Evolutionary conservation across 1,284 basidiomycete species (phyloP).

Genomic region (Apiotrichum sp.): DNA sequence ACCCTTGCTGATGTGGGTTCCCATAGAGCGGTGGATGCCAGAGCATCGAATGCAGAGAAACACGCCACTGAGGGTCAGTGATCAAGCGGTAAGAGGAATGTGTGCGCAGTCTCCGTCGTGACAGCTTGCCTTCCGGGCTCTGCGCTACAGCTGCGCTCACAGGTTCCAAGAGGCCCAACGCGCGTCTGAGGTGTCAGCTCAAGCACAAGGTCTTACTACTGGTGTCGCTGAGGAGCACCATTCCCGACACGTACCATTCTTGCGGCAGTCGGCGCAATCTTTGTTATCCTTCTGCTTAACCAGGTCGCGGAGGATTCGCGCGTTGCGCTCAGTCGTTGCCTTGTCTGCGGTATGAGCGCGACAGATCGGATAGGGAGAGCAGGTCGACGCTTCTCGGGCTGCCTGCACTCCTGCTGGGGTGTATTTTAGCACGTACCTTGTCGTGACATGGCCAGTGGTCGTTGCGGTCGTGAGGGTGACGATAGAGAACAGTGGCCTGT

Average conservation of each 20-base stretch:
- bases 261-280: slow-evolving; percentile 86
- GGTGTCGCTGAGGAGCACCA: too few species aligned
- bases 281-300: slow-evolving; percentile 89
- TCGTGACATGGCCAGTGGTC: slow-evolving; percentile 24
- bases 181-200: slow-evolving; percentile 59
- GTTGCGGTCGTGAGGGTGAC: neutral
- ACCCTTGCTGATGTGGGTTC: slow-evolving; percentile 87
- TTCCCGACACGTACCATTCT: slow-evolving; percentile 60
- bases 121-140: neutral
- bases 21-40: slow-evolving; percentile 97
- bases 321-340: slow-evolving; percentile 69
- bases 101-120: too few species aligned
- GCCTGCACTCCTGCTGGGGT: neutral
- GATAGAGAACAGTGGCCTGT: neutral
- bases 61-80: slow-evolving; percentile 59
- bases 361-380: too few species aligned
- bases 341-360: slow-evolving; percentile 54
- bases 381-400: too few species aligned
- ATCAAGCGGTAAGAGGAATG: too few species aligned
- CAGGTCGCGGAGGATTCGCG: slow-evolving; percentile 71
- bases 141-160: slow-evolving; percentile 43
- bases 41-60: slow-evolving; percentile 96
- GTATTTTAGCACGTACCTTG: slow-evolving; percentile 22
- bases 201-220: neutral
- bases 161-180: slow-evolving; percentile 98